These are phyloP conservation scores for Cryptosporidium ryanae DNA, from an alignment of 169 alveolate species.

Conservation along the genomic window DNA sequence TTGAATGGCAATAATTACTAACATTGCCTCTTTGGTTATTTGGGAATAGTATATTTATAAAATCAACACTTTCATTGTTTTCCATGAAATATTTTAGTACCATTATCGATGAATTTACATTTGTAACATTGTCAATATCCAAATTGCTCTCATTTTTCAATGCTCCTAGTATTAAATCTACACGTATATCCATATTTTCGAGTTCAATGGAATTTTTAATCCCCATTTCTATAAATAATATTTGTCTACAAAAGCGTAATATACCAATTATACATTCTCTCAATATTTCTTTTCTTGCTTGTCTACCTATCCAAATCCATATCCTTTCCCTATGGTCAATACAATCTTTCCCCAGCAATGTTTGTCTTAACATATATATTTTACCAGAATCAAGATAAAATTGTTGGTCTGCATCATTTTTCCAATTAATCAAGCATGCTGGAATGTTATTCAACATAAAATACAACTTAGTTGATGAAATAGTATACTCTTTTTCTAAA, in stretches of 20 bases:
- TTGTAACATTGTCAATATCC: background rate
- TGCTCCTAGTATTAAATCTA: slow-evolving; percentile 46
- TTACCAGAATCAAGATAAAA: slow-evolving; percentile 7
- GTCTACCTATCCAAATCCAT: slow-evolving; percentile 72
- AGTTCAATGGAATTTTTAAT: slow-evolving; percentile 23
- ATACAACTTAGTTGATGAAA: slow-evolving; percentile 25
- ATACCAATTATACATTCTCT: slow-evolving; percentile 25
- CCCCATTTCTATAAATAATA: slow-evolving; percentile 35
- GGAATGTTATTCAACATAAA: slow-evolving; percentile 22
- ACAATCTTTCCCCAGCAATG: background rate
- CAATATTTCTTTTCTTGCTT: background rate
- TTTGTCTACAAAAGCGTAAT: slow-evolving; percentile 54
- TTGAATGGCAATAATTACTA: background rate
- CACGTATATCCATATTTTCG: slow-evolving; percentile 28
- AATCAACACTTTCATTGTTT: slow-evolving; percentile 32
- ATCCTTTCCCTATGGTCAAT: slow-evolving; percentile 18
- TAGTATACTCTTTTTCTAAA: slow-evolving; percentile 16
- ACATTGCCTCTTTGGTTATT: background rate
- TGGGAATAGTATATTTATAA: slow-evolving; percentile 19
- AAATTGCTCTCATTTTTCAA: background rate
- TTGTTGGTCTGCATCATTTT: slow-evolving; percentile 3
- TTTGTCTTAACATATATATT: slow-evolving; percentile 42
- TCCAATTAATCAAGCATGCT: slow-evolving; percentile 46
- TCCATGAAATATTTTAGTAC: slow-evolving; percentile 31
- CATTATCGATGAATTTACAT: slow-evolving; percentile 27